Evolutionary conservation across 352 stramenopile species (phyloP).

Genomic region (Globisporangium megalacanthum): DNA sequence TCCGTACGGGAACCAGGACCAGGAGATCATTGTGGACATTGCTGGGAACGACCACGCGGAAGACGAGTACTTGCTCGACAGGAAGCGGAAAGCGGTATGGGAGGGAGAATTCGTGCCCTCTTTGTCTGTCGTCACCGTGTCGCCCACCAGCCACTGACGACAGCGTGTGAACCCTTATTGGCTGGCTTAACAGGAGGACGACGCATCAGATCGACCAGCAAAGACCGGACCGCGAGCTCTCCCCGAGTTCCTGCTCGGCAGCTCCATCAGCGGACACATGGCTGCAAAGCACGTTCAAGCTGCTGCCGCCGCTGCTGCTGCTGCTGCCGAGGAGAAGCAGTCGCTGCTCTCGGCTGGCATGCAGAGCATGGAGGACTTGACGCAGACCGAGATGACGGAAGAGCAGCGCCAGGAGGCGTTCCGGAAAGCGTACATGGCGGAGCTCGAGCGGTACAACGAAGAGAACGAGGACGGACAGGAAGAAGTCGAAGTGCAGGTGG

Average conservation of each 20-base stretch:
- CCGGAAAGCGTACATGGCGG: conserved; percentile 73
- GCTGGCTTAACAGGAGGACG: conserved; percentile 32
- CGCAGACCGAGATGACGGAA: conserved; percentile 71
- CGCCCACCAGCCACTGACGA: neutral
- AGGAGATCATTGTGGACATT: conserved; percentile 87
- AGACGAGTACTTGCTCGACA: conserved; percentile 76
- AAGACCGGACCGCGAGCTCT: conserved; percentile 53
- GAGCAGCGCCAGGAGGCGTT: conserved; percentile 81
- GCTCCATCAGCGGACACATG: conserved; percentile 85
- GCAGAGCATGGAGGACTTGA: conserved; percentile 49
- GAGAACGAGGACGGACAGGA: conserved; percentile 64
- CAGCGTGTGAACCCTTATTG: neutral
- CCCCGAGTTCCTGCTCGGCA: conserved; percentile 77
- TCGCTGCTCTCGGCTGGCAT: conserved; percentile 26
- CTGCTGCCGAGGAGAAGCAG: conserved; percentile 23
- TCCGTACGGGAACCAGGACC: conserved; percentile 67
- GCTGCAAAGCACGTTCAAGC: conserved; percentile 71
- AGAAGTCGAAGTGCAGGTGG: conserved; percentile 74
- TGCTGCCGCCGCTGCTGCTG: conserved; percentile 17
- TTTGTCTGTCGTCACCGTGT: neutral
- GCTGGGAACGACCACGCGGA: conserved; percentile 64
- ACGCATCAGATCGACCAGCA: conserved; percentile 38
- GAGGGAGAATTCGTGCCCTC: neutral
- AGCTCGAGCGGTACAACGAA: conserved; percentile 83
- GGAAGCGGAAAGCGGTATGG: conserved; percentile 59